Conservation (phyloP, 2,329 filamentous ascomycete species). For the Diaporthe vaccinii region DNA sequence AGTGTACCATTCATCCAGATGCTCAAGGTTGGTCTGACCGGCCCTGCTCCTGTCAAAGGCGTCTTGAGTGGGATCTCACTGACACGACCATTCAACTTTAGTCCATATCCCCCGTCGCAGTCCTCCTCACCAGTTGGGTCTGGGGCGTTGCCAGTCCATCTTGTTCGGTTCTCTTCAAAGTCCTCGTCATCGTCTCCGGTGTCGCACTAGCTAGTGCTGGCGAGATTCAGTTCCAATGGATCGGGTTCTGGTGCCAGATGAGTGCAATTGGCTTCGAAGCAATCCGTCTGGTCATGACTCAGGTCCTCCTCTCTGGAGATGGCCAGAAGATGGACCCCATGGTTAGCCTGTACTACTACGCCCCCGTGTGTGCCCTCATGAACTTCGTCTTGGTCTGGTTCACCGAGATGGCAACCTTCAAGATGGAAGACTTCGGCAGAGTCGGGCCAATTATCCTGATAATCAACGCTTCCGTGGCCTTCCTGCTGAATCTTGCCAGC, state of each 20-base stretch:
- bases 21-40: conserved; percentile 19
- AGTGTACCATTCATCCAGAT: conserved; percentile 79
- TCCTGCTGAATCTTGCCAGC: conserved; percentile 84
- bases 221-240: conserved; percentile 77
- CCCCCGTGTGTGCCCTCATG: conserved; percentile 85
- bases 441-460: conserved; percentile 74
- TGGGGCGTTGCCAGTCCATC: conserved; percentile 65
- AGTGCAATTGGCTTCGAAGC: conserved; percentile 86
- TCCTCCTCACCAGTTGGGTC: conserved; percentile 75
- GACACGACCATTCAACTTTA: conserved; percentile 42
- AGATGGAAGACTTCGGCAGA: conserved; percentile 74
- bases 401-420: conserved; percentile 76
- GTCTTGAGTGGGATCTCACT: neutral
- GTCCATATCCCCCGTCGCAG: conserved; percentile 76
- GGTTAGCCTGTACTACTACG: conserved; percentile 91
- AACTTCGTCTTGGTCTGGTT: conserved; percentile 79
- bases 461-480: conserved; percentile 82
- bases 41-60: too few relatives aligned
- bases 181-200: conserved; percentile 66
- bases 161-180: conserved; percentile 59
- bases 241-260: conserved; percentile 78
- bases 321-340: conserved; percentile 90
- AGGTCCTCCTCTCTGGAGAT: conserved; percentile 81
- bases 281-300: conserved; percentile 85
- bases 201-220: conserved; percentile 68